A percentile compares a stretch with the other conserved stretches of the same genome.
Conservation (phyloP, 805 yeast species). For the Starmerella cellae region DNA sequence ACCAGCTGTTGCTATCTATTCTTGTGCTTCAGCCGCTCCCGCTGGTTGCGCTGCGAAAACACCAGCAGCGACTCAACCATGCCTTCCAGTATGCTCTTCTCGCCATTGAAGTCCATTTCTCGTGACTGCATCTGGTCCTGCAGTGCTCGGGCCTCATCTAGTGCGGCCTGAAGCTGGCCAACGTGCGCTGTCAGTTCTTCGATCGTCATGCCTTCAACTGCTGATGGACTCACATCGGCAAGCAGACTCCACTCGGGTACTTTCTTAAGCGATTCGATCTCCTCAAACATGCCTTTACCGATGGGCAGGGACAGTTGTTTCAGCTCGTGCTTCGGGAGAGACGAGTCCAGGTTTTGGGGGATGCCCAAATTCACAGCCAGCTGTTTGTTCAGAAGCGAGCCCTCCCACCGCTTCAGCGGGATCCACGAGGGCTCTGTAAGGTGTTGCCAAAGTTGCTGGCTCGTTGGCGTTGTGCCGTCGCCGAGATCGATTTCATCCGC, state of each 20-base stretch:
- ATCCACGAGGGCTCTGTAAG: constrained; percentile 38
- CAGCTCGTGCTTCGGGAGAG: constrained; percentile 25
- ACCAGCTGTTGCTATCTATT: not conserved
- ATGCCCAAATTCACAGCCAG: constrained; percentile 53
- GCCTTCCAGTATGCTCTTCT: constrained; percentile 65
- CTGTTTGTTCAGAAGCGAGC: constrained; percentile 50
- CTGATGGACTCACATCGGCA: constrained; percentile 28
- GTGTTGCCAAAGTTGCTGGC: constrained; percentile 31
- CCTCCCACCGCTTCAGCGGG: constrained; percentile 56
- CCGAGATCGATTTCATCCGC: not conserved
- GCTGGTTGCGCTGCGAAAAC: constrained; percentile 48
- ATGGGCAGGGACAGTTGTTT: constrained; percentile 16
- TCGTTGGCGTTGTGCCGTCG: constrained; percentile 17
- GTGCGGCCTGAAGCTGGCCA: constrained; percentile 25
- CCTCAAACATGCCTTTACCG: constrained; percentile 6
- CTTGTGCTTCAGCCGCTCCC: constrained; percentile 14
- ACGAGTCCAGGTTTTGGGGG: constrained; percentile 58
- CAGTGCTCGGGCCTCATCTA: constrained; percentile 30
- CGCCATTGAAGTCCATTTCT: constrained; percentile 39
- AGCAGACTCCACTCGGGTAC: constrained; percentile 26
- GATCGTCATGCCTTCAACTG: constrained; percentile 27
- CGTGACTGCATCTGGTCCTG: constrained; percentile 42
- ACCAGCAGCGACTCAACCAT: constrained; percentile 86
- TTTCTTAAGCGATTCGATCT: constrained; percentile 13
- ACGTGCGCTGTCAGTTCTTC: constrained; percentile 32